Conservation (phyloP, 129 eudicot species). For the Smallanthus sonchifolius region DNA sequence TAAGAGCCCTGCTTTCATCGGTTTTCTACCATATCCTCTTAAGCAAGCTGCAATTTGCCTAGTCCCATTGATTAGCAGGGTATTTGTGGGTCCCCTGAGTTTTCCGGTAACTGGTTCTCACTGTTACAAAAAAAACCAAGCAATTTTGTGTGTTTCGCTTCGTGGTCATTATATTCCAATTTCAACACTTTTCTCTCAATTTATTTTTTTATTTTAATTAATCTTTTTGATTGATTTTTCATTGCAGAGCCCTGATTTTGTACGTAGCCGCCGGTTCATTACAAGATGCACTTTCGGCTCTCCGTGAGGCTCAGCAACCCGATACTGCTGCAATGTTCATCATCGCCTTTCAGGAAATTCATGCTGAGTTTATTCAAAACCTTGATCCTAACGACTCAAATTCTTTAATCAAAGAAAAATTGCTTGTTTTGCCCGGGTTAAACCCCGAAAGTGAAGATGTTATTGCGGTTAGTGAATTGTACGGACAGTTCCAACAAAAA, state of each 20-base stretch:
- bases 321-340: slow-evolving; percentile 98
- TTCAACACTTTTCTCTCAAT: background rate
- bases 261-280: slow-evolving; percentile 88
- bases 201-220: background rate
- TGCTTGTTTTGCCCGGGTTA: slow-evolving; percentile 52
- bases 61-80: too few relatives aligned
- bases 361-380: slow-evolving; percentile 44
- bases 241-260: slow-evolving; percentile 76
- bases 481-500: slow-evolving; percentile 85
- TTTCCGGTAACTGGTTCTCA: too few relatives aligned
- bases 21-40: too few relatives aligned
- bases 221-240: background rate
- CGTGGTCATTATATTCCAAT: background rate
- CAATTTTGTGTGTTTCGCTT: background rate
- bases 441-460: slow-evolving; percentile 80
- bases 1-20: too few relatives aligned
- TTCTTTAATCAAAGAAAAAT: slow-evolving; percentile 43
- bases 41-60: too few relatives aligned
- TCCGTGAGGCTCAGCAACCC: slow-evolving; percentile 82
- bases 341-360: slow-evolving; percentile 75
- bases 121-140: background rate
- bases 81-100: too few relatives aligned
- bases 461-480: slow-evolving; percentile 73
- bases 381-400: slow-evolving; percentile 38
- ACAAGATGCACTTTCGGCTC: slow-evolving; percentile 89